Conservation (phyloP, 495 filamentous ascomycete species). For the Acidiella bohemica region DNA sequence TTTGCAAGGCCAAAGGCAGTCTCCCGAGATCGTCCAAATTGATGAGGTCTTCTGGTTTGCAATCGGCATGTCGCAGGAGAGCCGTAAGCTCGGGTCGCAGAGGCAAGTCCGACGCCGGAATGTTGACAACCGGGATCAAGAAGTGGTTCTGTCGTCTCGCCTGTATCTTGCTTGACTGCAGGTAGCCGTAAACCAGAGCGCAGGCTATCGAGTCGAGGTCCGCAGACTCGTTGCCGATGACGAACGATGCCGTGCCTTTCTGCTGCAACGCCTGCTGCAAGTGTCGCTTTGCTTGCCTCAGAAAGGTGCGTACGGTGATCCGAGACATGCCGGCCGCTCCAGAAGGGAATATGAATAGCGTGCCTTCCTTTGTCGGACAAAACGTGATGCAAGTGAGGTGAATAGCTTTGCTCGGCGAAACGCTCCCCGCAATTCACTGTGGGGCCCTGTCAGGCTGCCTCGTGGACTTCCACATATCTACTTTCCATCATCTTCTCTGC, state of each 20-base stretch:
- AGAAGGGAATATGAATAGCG: no score
- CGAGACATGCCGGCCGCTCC: slow-evolving; percentile 16
- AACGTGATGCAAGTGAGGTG: neutral
- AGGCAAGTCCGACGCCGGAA: slow-evolving; percentile 47
- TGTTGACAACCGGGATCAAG: slow-evolving; percentile 70
- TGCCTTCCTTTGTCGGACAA: no score
- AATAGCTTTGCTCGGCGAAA: no score
- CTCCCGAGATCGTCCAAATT: slow-evolving; percentile 28
- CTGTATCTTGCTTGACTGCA: slow-evolving; percentile 43
- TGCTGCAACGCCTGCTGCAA: slow-evolving; percentile 18
- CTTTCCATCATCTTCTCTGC: no score
- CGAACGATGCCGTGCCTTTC: slow-evolving; percentile 38
- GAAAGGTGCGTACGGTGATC: slow-evolving; percentile 24
- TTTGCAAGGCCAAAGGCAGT: slow-evolving; percentile 25
- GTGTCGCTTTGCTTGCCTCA: slow-evolving; percentile 21
- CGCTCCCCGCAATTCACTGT: no score
- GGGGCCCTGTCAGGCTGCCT: no score
- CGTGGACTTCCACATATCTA: no score
- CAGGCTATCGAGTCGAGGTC: slow-evolving; percentile 90
- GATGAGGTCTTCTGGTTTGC: slow-evolving; percentile 30
- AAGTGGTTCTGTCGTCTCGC: slow-evolving; percentile 34
- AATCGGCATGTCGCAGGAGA: slow-evolving; percentile 31
- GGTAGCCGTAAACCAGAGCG: slow-evolving; percentile 73
- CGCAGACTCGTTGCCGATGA: slow-evolving; percentile 64
- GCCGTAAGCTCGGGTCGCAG: slow-evolving; percentile 66